phyloP scores from a whole-genome alignment of 2,329 filamentous ascomycete species.

The Aureobasidium musti region DNA sequence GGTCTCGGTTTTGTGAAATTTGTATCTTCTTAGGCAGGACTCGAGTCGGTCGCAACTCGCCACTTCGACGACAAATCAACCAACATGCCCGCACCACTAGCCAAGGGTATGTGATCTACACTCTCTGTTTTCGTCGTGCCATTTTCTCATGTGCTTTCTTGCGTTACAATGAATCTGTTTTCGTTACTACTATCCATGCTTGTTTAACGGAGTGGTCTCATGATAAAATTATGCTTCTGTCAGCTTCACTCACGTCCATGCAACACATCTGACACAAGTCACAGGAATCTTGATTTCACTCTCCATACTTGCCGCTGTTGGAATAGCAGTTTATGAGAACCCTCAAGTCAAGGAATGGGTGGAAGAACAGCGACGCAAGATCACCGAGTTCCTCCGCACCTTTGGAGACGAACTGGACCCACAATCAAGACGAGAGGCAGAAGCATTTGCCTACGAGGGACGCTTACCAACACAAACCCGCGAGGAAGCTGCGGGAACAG shows the following conservation, averaged over 20 bases:
- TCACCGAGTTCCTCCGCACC: slow-evolving; percentile 60
- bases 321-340: slow-evolving; percentile 64
- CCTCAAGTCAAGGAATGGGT: slow-evolving; percentile 65
- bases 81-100: slow-evolving; percentile 26
- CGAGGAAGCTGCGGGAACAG: slow-evolving; percentile 40
- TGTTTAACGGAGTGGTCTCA: not conserved
- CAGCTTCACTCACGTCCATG: not conserved
- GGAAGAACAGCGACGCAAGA: slow-evolving; percentile 61
- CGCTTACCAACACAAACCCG: slow-evolving; percentile 36
- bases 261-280: slow-evolving; percentile 30
- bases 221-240: not conserved
- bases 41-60: slow-evolving; percentile 11
- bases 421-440: slow-evolving; percentile 41
- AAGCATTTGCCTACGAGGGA: slow-evolving; percentile 44
- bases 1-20: not conserved
- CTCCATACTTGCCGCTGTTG: slow-evolving; percentile 62
- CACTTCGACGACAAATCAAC: not conserved
- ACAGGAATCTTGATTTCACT: slow-evolving; percentile 64
- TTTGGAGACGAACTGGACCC: slow-evolving; percentile 63
- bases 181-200: not conserved
- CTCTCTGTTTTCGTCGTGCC: not conserved
- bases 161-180: not conserved
- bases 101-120: slow-evolving; percentile 24
- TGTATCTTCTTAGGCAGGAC: not conserved
- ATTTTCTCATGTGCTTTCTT: not conserved